Percentiles rank a stretch among this genome's conserved stretches.
Evolutionary conservation across 805 yeast genomes (phyloP).

Genomic region (Lachancea fermentati): DNA sequence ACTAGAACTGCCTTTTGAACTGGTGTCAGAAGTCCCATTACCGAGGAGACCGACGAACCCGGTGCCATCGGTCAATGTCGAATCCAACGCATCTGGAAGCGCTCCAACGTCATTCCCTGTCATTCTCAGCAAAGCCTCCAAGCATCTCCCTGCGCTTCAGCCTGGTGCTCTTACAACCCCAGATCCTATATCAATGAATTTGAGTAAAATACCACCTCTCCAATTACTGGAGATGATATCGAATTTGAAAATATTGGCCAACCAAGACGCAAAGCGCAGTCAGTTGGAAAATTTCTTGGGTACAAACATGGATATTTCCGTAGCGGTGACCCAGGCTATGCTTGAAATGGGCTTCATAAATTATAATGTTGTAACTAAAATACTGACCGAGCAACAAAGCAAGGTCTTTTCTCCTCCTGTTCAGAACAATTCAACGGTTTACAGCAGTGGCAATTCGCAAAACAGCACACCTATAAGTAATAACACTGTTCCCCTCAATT

Average conservation of each 20-base stretch:
- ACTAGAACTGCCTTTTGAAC: slow-evolving; percentile 32
- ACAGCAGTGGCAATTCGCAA: slow-evolving; percentile 8
- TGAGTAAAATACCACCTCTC: slow-evolving; percentile 63
- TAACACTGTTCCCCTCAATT: slow-evolving; percentile 10
- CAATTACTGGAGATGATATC: slow-evolving; percentile 65
- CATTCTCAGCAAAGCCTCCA: slow-evolving; percentile 48
- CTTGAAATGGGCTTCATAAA: slow-evolving; percentile 74
- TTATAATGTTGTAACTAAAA: slow-evolving; percentile 57
- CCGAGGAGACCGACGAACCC: slow-evolving; percentile 25
- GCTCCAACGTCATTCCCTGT: slow-evolving; percentile 37
- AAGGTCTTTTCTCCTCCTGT: slow-evolving; percentile 4
- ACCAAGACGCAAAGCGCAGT: slow-evolving; percentile 39
- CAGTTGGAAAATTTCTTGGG: slow-evolving; percentile 50
- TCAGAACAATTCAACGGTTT: background rate
- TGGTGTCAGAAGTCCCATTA: slow-evolving; percentile 32
- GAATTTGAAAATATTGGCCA: slow-evolving; percentile 53
- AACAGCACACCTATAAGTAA: slow-evolving; percentile 8
- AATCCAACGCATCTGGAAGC: slow-evolving; percentile 1
- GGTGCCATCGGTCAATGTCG: slow-evolving; percentile 5
- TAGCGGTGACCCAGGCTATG: slow-evolving; percentile 68
- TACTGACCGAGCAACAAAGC: slow-evolving; percentile 29
- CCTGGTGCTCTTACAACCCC: slow-evolving; percentile 39
- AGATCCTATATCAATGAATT: slow-evolving; percentile 55
- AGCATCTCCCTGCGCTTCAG: slow-evolving; percentile 46
- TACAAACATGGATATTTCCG: slow-evolving; percentile 52